Percentiles rank a stretch among this genome's conserved stretches.
These are phyloP conservation scores for Glaciozyma martinii DNA, from an alignment of 768 basidiomycete genomes.

Conservation along the genomic window DNA sequence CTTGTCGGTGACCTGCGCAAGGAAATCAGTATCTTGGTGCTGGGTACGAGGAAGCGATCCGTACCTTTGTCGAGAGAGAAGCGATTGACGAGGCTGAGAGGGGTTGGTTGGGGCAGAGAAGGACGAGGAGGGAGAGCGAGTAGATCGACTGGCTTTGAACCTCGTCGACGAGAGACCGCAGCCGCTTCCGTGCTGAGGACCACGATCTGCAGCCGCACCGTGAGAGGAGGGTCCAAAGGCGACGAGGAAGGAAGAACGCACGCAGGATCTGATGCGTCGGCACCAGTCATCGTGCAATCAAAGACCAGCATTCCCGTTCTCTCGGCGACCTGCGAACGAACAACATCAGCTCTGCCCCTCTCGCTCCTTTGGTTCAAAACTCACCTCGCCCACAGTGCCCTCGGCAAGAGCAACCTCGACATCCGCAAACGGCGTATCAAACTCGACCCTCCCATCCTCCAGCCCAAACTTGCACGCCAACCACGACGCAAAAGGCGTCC, in stretches of 20 bases:
- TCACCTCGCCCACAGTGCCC: not conserved
- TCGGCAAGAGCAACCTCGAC: not conserved
- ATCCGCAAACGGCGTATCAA: not conserved
- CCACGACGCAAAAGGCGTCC: not conserved
- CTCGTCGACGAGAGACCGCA: not conserved
- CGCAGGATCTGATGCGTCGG: not conserved
- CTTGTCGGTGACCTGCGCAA: not conserved
- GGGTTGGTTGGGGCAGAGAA: constrained; percentile 6
- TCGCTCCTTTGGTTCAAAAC: not conserved
- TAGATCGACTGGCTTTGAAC: constrained; percentile 6
- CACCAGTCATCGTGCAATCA: not conserved
- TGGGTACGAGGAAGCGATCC: not conserved
- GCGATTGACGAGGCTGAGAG: not conserved
- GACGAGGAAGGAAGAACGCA: not conserved
- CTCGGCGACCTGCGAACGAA: not conserved
- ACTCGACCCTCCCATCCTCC: not conserved
- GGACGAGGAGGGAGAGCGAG: constrained; percentile 4
- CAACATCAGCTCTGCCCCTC: not conserved
- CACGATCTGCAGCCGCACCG: not conserved
- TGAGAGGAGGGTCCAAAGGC: not conserved
- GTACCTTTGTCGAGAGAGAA: not conserved
- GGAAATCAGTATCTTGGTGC: not conserved
- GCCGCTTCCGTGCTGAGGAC: not conserved
- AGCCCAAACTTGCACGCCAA: constrained; percentile 1
- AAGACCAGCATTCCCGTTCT: not conserved